phyloP scores from a whole-genome alignment of 2,329 filamentous ascomycete genomes.

The Nannizzia gypsea region DNA sequence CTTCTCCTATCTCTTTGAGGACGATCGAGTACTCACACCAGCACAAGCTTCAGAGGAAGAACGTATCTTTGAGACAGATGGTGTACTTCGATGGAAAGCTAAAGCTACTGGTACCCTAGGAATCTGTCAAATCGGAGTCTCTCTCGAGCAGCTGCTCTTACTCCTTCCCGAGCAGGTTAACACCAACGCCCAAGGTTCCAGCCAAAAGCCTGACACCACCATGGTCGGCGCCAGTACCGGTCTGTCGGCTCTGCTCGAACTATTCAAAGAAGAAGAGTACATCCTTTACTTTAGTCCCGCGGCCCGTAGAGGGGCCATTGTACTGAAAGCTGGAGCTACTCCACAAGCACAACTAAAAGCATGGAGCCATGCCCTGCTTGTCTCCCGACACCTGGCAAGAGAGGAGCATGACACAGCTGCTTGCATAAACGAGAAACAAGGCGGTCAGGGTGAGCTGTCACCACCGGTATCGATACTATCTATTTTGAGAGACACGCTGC shows the following conservation, averaged over 20 bases:
- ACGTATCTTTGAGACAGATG: conserved; percentile 51
- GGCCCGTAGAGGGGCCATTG: conserved; percentile 42
- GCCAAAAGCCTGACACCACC: too few species aligned
- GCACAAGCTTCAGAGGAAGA: conserved; percentile 50
- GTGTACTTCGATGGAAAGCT: conserved; percentile 48
- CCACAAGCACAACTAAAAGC: conserved; percentile 45
- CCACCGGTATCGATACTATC: conserved; percentile 24
- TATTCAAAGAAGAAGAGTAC: conserved; percentile 46
- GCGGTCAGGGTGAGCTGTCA: conserved; percentile 17
- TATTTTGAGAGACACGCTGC: conserved; percentile 27
- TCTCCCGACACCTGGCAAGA: conserved; percentile 24
- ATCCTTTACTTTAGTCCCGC: conserved; percentile 46
- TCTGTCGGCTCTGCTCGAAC: conserved; percentile 38
- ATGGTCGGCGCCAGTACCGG: conserved; percentile 24
- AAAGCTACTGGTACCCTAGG: conserved; percentile 35
- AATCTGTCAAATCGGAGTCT: conserved; percentile 43
- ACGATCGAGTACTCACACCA: conserved; percentile 42
- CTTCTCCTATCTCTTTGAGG: conserved; percentile 45
- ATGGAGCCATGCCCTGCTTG: conserved; percentile 50
- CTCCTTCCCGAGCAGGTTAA: background rate
- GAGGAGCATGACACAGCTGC: too few species aligned
- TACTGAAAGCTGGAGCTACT: conserved; percentile 49
- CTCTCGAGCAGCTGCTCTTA: conserved; percentile 27
- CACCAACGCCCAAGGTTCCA: too few species aligned
- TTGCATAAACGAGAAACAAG: background rate